These are phyloP conservation scores for Apium graveolens DNA, from an alignment of 129 eudicot species.

Conservation along the genomic window DNA sequence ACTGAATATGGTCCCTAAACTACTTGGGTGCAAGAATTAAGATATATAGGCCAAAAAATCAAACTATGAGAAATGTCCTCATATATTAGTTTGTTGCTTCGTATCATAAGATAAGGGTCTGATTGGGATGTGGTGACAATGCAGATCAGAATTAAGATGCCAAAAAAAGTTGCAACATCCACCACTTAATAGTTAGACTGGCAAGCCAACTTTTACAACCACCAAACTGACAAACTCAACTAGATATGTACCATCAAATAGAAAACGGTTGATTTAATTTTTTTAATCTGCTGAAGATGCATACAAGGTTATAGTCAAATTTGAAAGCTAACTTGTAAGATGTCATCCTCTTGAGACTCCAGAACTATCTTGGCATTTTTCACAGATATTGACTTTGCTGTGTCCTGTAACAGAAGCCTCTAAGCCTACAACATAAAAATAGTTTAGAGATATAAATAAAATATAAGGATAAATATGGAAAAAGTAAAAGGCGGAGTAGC, in stretches of 20 bases:
- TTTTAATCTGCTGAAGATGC: background rate
- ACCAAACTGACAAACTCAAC: background rate
- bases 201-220: background rate
- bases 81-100: background rate
- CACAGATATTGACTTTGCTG: constrained; percentile 33
- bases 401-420: constrained; percentile 61
- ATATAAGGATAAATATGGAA: background rate
- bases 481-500: background rate
- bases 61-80: background rate
- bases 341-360: constrained; percentile 62
- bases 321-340: constrained; percentile 63
- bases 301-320: constrained; percentile 13
- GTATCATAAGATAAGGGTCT: background rate
- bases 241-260: background rate
- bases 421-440: constrained; percentile 39
- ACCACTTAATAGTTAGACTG: background rate
- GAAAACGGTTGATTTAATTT: background rate
- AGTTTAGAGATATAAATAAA: background rate
- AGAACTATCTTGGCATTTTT: constrained; percentile 52
- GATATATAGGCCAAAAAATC: background rate
- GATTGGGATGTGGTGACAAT: background rate
- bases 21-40: background rate
- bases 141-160: background rate
- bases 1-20: background rate
- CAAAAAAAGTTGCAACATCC: background rate